Evolutionary conservation across 257 asterid genomes (phyloP).

Genomic region (Lavandula angustifolia): DNA sequence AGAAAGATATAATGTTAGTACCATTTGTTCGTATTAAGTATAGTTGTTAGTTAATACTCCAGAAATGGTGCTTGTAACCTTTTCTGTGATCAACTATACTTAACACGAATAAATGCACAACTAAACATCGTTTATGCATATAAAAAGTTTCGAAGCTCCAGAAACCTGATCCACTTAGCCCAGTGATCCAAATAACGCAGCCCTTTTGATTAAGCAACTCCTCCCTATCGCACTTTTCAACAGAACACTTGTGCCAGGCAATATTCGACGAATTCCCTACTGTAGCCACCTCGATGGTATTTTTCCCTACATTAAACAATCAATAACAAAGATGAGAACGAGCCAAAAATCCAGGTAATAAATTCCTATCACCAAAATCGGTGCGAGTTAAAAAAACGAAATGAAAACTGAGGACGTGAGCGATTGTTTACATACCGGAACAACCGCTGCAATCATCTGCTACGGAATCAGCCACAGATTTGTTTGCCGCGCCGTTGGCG

Average conservation of each 20-base stretch:
- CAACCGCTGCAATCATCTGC: conserved; percentile 39
- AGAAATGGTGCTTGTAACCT: no score
- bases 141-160: conserved; percentile 7
- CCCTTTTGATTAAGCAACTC: conserved; percentile 93
- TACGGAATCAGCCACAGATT: conserved; percentile 30
- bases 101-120: conserved; percentile 6
- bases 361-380: not conserved
- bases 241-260: conserved; percentile 89
- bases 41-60: no score
- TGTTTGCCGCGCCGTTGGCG: conserved; percentile 40
- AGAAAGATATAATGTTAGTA: not conserved
- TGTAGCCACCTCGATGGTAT: conserved; percentile 40
- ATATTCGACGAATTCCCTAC: conserved; percentile 80
- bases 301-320: conserved; percentile 51
- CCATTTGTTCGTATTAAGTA: no score
- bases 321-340: not conserved
- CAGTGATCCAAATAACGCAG: conserved; percentile 96
- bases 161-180: conserved; percentile 99
- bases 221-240: conserved; percentile 75
- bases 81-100: not conserved
- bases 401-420: not conserved
- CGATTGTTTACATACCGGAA: conserved; percentile 36
- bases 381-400: not conserved
- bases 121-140: not conserved
- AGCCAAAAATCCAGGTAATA: conserved; percentile 13